A percentile compares a stretch with the other conserved stretches of the same genome.
phyloP scores from a whole-genome alignment of 148 eudicot genomes.

The Amaranthus palmeri region DNA sequence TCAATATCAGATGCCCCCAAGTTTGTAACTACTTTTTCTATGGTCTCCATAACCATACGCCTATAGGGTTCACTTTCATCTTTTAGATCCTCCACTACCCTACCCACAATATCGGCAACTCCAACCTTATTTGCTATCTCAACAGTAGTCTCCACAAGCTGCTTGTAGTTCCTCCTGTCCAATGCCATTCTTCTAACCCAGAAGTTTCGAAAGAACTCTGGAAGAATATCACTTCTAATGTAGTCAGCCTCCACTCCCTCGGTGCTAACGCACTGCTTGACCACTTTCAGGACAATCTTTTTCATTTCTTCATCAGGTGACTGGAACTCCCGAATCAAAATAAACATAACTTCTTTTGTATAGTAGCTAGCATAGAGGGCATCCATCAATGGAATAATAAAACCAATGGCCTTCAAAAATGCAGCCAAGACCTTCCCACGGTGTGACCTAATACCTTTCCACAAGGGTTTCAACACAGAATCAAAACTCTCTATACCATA shows the following conservation, averaged over 20 bases:
- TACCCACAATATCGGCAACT: slow-evolving; percentile 91
- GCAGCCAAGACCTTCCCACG: slow-evolving; percentile 99
- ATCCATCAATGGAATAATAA: slow-evolving; percentile 94
- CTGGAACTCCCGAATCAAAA: slow-evolving; percentile 90
- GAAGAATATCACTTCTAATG: slow-evolving; percentile 82
- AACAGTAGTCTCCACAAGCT: slow-evolving; percentile 90
- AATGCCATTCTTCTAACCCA: slow-evolving; percentile 99
- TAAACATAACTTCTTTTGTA: slow-evolving; percentile 92
- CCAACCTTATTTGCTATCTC: slow-evolving; percentile 97
- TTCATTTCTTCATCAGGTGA: slow-evolving; percentile 99
- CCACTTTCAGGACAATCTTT: slow-evolving; percentile 94
- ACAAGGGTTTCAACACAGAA: slow-evolving; percentile 90
- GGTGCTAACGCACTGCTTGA: slow-evolving; percentile 96
- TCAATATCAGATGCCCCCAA: slow-evolving; percentile 93
- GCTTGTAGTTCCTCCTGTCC: slow-evolving; percentile 89
- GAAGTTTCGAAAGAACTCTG: slow-evolving; percentile 83
- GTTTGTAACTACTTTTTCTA: slow-evolving; percentile 90
- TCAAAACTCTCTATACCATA: slow-evolving; percentile 99
- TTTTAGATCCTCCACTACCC: slow-evolving; percentile 91
- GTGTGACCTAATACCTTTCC: slow-evolving; percentile 97
- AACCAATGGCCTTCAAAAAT: slow-evolving; percentile 92
- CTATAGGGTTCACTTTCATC: slow-evolving; percentile 97
- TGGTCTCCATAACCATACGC: slow-evolving; percentile 98
- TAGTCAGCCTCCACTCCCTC: slow-evolving; percentile 96
- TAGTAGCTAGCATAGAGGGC: slow-evolving; percentile 96